These are phyloP conservation scores for Daldinia decipiens DNA, from an alignment of 495 filamentous ascomycete genomes.

Conservation along the genomic window DNA sequence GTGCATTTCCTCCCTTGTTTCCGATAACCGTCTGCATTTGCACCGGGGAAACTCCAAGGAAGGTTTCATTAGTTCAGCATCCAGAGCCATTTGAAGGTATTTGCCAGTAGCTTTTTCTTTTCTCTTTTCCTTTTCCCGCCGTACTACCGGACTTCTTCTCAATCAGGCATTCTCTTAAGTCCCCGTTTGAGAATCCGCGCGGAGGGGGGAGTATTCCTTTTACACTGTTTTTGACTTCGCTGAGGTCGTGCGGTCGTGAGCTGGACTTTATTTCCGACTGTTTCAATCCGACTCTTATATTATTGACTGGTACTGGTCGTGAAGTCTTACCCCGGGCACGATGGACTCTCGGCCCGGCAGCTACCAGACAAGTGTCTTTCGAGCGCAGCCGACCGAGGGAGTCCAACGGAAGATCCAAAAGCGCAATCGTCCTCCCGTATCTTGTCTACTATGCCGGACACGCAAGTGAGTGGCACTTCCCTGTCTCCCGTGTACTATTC, in stretches of 20 bases:
- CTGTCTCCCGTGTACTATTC: slow-evolving; percentile 14
- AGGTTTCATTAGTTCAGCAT: slow-evolving; percentile 2
- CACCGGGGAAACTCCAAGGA: slow-evolving; percentile 10
- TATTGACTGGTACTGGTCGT: neutral
- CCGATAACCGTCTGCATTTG: slow-evolving; percentile 39
- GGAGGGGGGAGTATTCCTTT: slow-evolving; percentile 30
- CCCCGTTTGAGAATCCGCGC: slow-evolving; percentile 23
- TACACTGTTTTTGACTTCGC: slow-evolving; percentile 22
- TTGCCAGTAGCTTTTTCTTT: slow-evolving; percentile 8
- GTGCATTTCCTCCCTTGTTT: slow-evolving; percentile 40
- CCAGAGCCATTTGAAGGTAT: slow-evolving; percentile 6
- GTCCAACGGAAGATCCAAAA: slow-evolving; percentile 48
- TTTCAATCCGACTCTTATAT: slow-evolving; percentile 4
- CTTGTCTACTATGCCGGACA: slow-evolving; percentile 54
- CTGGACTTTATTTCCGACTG: slow-evolving; percentile 16
- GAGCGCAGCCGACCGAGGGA: slow-evolving; percentile 48
- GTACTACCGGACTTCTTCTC: slow-evolving; percentile 39
- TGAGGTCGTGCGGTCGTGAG: slow-evolving; percentile 21
- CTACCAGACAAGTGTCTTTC: slow-evolving; percentile 51
- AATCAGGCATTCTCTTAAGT: slow-evolving; percentile 42
- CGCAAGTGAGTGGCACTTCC: slow-evolving; percentile 50
- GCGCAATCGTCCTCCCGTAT: slow-evolving; percentile 55
- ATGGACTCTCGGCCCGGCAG: slow-evolving; percentile 45
- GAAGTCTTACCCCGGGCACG: slow-evolving; percentile 20
- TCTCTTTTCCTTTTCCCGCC: slow-evolving; percentile 15